Evolutionary conservation across 164 flowering plant genomes (phyloP).

Genomic region (Tetracentron sinense): DNA sequence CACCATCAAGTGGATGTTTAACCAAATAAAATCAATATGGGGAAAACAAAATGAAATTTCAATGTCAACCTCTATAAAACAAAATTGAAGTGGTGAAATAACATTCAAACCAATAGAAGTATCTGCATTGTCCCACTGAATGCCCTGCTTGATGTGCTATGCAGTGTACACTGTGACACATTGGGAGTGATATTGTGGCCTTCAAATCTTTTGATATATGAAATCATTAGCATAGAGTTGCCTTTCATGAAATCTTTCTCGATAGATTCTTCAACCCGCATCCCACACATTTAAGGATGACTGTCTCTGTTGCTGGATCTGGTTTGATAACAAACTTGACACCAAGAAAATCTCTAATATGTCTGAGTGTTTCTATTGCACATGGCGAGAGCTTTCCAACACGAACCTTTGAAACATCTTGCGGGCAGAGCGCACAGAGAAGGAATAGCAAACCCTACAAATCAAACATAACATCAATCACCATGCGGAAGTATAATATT

Average conservation of each 20-base stretch:
- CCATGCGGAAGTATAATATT: no score
- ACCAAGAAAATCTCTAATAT: conserved; percentile 70
- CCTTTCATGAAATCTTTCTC: conserved; percentile 51
- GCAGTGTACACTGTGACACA: background rate
- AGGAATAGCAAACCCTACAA: conserved; percentile 80
- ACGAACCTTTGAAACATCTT: conserved; percentile 81
- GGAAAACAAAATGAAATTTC: background rate
- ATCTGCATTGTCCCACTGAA: no score
- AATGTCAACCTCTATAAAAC: background rate
- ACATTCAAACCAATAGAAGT: background rate
- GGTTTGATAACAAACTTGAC: conserved; percentile 70
- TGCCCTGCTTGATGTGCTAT: background rate
- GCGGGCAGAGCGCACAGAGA: conserved; percentile 81
- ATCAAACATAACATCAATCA: background rate
- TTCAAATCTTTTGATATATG: background rate
- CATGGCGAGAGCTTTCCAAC: conserved; percentile 84
- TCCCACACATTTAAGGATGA: conserved; percentile 70
- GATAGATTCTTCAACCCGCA: conserved; percentile 79
- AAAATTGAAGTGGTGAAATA: background rate
- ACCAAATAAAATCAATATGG: background rate
- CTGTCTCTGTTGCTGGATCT: conserved; percentile 66
- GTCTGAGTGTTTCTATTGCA: conserved; percentile 77
- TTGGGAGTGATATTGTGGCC: background rate
- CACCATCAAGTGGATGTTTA: background rate
- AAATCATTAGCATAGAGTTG: background rate